Evolutionary conservation across 2,329 filamentous ascomycete genomes (phyloP), one percentile per base, ranked within the genome.

Genomic region (Microsporum canis): DNA sequence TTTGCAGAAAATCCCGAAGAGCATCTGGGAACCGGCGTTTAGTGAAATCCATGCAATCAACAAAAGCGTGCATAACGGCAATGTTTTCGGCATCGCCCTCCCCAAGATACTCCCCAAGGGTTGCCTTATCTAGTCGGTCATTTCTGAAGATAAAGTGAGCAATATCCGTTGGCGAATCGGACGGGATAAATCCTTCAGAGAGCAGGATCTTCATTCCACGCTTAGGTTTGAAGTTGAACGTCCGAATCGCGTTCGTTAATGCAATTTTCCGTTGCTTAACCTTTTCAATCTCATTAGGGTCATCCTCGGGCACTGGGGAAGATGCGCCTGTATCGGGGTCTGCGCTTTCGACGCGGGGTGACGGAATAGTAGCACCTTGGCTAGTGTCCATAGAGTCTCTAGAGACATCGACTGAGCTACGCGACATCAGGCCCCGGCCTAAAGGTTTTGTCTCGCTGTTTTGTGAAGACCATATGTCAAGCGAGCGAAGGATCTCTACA

Each of bases 221-320:
- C 74, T 99, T 99, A 0, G 95, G 91, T 73, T 99, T 99, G 79
- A 92, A 96, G 72, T 99, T 99, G 80, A 99, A 99, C 64, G 90
- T 88, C 57, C 87, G 85, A 60, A 96, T 88, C 1, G 88, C 92
- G 68, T 95, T 94, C 59, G 86, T 88, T 63, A 97, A 77, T 0
- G 94, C 94, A 5, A 90, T 97, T 76, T 99, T 99, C 64, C 88
- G 84, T 63, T 91, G 89, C 76, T 97, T 97, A 61, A 91, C 90
- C 73, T 88, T 95, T 70, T 97, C 94, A n/a, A 99, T 79, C 68
- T 96, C 88, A 64, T 86, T 90, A 0, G 92, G 92, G 69, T 99
- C 94, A 70, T 99, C 95, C 61, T 96, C 91, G 2, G 84, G 75
- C 31, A 86, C 77, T 23, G 85, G 88, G 0, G 88, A 91, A 31